phyloP scores from a whole-genome alignment of 768 basidiomycete genomes.

The Kwoniella botswanensis region DNA sequence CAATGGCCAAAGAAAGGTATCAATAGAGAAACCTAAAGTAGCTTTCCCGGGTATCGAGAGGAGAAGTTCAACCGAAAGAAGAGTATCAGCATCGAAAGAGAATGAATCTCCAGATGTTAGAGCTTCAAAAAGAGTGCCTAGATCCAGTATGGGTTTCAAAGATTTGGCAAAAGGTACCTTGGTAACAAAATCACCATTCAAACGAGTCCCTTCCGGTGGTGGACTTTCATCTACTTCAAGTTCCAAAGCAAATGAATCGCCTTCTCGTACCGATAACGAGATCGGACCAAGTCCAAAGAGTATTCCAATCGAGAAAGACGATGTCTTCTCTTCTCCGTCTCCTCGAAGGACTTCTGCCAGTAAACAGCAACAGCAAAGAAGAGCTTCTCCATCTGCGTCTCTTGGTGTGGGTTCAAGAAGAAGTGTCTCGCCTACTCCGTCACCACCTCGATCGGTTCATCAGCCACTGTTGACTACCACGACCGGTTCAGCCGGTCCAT shows the following conservation, averaged over 20 bases:
- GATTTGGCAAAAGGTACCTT: slow-evolving; percentile 48
- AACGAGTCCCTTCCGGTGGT: slow-evolving; percentile 37
- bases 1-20: slow-evolving; percentile 45
- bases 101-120: slow-evolving; percentile 45
- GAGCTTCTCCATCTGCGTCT: slow-evolving; percentile 29
- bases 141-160: slow-evolving; percentile 47
- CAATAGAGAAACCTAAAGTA: slow-evolving; percentile 36
- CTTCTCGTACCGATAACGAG: slow-evolving; percentile 6
- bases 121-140: slow-evolving; percentile 34
- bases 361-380: slow-evolving; percentile 28
- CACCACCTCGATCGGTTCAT: slow-evolving; percentile 31
- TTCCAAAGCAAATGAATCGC: slow-evolving; percentile 28
- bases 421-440: slow-evolving; percentile 34
- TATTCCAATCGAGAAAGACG: slow-evolving; percentile 38
- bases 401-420: slow-evolving; percentile 16
- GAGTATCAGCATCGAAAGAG: slow-evolving; percentile 41
- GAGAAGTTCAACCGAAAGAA: slow-evolving; percentile 29
- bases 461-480: slow-evolving; percentile 17
- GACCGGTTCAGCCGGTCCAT: slow-evolving; percentile 24
- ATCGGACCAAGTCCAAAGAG: slow-evolving; percentile 32
- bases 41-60: slow-evolving; percentile 26
- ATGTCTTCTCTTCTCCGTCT: slow-evolving; percentile 48
- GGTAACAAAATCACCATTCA: slow-evolving; percentile 54
- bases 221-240: slow-evolving; percentile 11
- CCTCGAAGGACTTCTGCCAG: slow-evolving; percentile 33